Base-by-base conservation (phyloP, 225 moss, liverwort and hornwort species). In the Lunularia cruciata region DNA sequence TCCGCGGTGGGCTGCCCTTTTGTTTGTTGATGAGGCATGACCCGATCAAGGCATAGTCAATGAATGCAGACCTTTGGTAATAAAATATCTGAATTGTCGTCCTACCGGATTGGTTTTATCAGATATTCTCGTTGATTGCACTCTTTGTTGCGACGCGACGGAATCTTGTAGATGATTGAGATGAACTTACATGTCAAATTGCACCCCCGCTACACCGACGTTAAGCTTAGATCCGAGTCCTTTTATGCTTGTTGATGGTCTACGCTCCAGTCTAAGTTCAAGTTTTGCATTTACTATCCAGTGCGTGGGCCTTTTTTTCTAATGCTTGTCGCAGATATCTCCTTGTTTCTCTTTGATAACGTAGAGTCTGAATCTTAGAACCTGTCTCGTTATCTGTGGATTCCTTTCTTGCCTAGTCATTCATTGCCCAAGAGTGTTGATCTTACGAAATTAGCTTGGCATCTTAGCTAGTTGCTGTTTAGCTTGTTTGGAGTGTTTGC, bases 81-180 rank as follows among this genome's bases (percentile, higher is more conserved):
- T 68, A 64, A 80, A 57, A 63, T 35, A 71, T 57, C 47, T 36
- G 71, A 70, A 57, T 60, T 57, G 71, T 67, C 75, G 79, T 61
- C 67, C 58, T 59, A 28, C 39, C 66, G 57, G 25, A 18, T n/a
- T 46, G 5, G 30, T 2, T 47, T 27, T 31, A 8, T 28, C 19
- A 18, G 38, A 0, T 61, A 40, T 36, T 12, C 6, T 1, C 19
- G 45, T 46, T 7, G 63, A 32, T 3, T 42, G 28, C 6, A 64
- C 3, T 30, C 63, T 23, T 25, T 40, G 40, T 40, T 6, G 40
- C 40, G 40, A 40, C 40, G n/a, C n/a, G n/a, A n/a, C n/a, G n/a
- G n/a, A n/a, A n/a, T n/a, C n/a, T n/a, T n/a, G n/a, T n/a, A n/a
- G n/a, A 40, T 36, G 26, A 57, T 61, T 25, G 10, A 51, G 5